Base-by-base conservation (phyloP, 2,329 filamentous ascomycete genomes). In the Lachnellula subtilissima region DNA sequence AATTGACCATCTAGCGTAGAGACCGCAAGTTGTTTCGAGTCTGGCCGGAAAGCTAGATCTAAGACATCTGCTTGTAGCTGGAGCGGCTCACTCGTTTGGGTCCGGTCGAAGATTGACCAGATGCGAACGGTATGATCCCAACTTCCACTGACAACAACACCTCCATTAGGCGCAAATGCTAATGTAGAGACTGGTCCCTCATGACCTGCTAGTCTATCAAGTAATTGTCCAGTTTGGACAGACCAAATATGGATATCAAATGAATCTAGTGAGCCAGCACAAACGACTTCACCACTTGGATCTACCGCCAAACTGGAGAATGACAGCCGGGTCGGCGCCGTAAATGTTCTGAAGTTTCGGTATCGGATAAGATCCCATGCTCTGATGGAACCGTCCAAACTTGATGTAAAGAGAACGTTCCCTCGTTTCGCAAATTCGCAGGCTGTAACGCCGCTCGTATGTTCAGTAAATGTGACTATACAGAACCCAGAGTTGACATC, bases 171-270 rank as follows among this genome's bases (percentile, higher is more conserved):
- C 1, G 93, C 86, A 69, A 99, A 99, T 2, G 91, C 85, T 25
- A 99, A 76, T 2, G 89, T 86, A 5, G 91, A 94, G 1, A 99
- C 88, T 0, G 94, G 94, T 0, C 93, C 94, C 74, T 99, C 93
- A 65, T 99, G 94, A 1, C 94, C 95, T 6, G 92, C 83, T 23
- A 99, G 78, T 63, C 88, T 88, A 70, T 99, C 94, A 5, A 99
- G 83, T 17, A 99, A 78, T 71, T 99, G 94, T 2, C 94, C 94
- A 0, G 93, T 99, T 70, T 99, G 94, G 4, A 99, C 95, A 5
- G 91, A 97, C 94, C 94, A 99, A 60, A 99, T 89, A 73, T 99
- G 92, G 51, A 99, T 90, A 68, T 97, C 93, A 63, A 97, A 97
- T 4, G 92, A 96, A 71, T 99, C 94, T 15, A 96, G 80, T 1